Evolutionary conservation across 2,329 filamentous ascomycete species (phyloP), one percentile per base, ranked within the genome.

Genomic region (Huntiella moniliformis): DNA sequence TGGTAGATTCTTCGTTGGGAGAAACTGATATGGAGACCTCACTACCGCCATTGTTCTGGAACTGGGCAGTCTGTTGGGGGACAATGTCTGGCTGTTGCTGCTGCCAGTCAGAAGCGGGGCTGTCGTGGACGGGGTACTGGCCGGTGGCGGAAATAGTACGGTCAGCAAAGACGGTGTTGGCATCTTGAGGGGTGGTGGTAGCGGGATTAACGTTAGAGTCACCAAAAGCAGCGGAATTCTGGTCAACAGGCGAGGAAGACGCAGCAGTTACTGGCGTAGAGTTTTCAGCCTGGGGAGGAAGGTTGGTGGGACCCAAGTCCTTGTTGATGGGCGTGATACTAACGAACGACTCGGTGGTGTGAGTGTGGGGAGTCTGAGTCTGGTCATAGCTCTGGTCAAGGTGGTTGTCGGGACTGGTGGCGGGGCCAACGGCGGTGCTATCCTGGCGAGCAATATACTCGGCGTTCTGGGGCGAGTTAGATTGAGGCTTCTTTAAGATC

Each of bases 401-500:
- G n/a, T 57, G 54, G 49, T 64, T 61, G 50, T 65, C 66, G 2
- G 68, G 67, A 50, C 63, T 69, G 22, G 60, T 53, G 13, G 64
- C 53, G 8, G 63, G 60, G 22, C 22, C 22, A 54, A 65, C 70
- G 6, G 61, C 63, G 37, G 60, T 57, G 45, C 60, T 53, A 17
- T 56, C 61, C 51, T 63, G 63, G 47, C 62, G 60, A 6, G 68
- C 67, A 35, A 53, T 57, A 15, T 57, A 56, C 46, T 60, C 57
- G 2, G 62, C 61, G 38, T 56, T 57, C 44, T 60, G 56, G 32
- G 65, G 62, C 48, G 64, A 49, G 51, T 56, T 51, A 53, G 56
- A 47, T 44, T 59, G 58, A 13, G 63, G 62, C 58, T 73, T 74
- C 58, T 71, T 71, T 18, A 71, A 56, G 47, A 70, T 65, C 53